A percentile compares a stretch with the other conserved stretches of the same genome.
Conservation (phyloP, 768 basidiomycete species). For the Epithele typhae region DNA sequence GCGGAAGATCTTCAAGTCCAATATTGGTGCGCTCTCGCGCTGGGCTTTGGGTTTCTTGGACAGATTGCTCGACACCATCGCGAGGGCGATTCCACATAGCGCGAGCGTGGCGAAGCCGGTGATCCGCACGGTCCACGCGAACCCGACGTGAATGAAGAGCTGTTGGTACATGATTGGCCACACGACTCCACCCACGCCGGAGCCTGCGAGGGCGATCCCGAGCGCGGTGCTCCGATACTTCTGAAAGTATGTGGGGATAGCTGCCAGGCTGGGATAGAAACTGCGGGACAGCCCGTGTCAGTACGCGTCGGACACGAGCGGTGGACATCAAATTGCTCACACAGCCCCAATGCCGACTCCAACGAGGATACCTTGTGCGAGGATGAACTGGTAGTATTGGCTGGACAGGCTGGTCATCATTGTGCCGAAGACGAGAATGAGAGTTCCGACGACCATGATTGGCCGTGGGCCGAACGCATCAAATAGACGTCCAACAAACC, state of each 20-base stretch:
- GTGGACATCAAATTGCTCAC: slow-evolving; percentile 33
- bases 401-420: slow-evolving; percentile 56
- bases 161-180: slow-evolving; percentile 61
- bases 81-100: slow-evolving; percentile 40
- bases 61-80: slow-evolving; percentile 38
- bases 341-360: slow-evolving; percentile 60
- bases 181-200: slow-evolving; percentile 60
- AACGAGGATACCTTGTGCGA: slow-evolving; percentile 61
- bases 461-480: slow-evolving; percentile 56
- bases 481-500: slow-evolving; percentile 54
- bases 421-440: slow-evolving; percentile 46
- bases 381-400: slow-evolving; percentile 55
- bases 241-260: slow-evolving; percentile 60
- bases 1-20: slow-evolving; percentile 29
- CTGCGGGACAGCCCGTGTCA: slow-evolving; percentile 26
- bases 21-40: slow-evolving; percentile 9
- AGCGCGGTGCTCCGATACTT: slow-evolving; percentile 65
- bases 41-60: too few relatives aligned
- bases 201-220: slow-evolving; percentile 67
- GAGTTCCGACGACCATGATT: slow-evolving; percentile 48
- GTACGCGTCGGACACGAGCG: background rate
- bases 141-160: slow-evolving; percentile 53
- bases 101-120: slow-evolving; percentile 47
- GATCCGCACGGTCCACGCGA: slow-evolving; percentile 59
- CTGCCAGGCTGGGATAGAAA: slow-evolving; percentile 66